Evolutionary conservation across 116 monocot genomes (phyloP), one percentile per base, ranked within the genome.

Genomic region (Papilionanthe hybrid): DNA sequence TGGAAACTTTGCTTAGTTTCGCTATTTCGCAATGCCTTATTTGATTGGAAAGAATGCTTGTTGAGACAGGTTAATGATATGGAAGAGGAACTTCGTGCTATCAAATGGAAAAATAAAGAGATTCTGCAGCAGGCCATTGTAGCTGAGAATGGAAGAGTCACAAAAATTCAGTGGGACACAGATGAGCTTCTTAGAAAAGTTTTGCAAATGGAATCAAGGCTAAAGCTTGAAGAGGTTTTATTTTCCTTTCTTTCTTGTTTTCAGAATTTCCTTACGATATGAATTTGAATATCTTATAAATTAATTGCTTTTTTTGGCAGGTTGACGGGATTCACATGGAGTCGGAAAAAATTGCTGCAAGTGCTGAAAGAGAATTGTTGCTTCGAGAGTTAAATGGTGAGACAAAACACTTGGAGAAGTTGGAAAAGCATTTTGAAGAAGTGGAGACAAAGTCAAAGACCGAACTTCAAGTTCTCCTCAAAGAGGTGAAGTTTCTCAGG

Each of bases 121-220:
- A 94, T 91, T 45, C 65, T 98, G 82, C 88, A 98, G 67, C 92
- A 94, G 83, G 94, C 98, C 25, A 86, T 94, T 48, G 78, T 94
- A 37, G 47, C 87, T 80, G 98, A 98, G 86, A 94, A 91, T 82
- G 94, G 94, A 83, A 87, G 91, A 80, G 80, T 94, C 23, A 98
- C 94, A 67, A 94, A 94, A 77, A 91, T 93, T 87, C 94, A 98
- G 74, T 98, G 98, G 98, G 98, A 98, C 60, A 91, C 91, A 88
- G 94, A 94, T 87, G 98, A 98, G 77, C 87, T 93, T 79, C 78
- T 83, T 41, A 92, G 94, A 78, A 94, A 93, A 79, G 87, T 72
- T 81, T 43, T 86, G 44, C 94, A 98, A 28, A 86, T 91, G 86
- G 93, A 94, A 81, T 84, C 94, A 48, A 92, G 83, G 66, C 77